Evolutionary conservation across 148 eudicot genomes (phyloP), one percentile per base, ranked within the genome.

Genomic region (Diospyros lotus): DNA sequence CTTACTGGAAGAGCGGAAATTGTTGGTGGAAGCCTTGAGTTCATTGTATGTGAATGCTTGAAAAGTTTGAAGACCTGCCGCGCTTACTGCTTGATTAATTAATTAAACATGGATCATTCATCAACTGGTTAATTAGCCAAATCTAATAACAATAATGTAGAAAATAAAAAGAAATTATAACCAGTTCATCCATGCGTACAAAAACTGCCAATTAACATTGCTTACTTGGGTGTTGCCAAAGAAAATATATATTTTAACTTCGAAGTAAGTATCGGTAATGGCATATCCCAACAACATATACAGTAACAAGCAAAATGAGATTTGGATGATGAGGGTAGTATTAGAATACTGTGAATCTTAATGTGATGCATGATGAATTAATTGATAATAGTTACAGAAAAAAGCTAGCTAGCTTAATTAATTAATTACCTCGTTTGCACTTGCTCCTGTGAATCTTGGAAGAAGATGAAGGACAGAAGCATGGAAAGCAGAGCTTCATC

Each of bases 1-100:
- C 51, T 71, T 71, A n/a, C 56, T 71, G 73, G 62, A 71, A 40
- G 73, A 71, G 3, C 63, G 39, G 51, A 71, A 71, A 63, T 58
- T 58, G 15, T 71, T 71, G 63, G 73, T 71, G 50, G 73, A 62
- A 14, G 56, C 39, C 56, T 71, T 71, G 13, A 71, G 73, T n/a
- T 71, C 73, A 71, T 71, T 15, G 73, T 55, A 71, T 41, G 73
- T 41, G 73, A 55, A 71, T 15, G 50, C 61, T 55, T 55, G 39
- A 71, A 71, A 38, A 43, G 6, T 69, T 53, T 18, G 45, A 9
- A 38, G 58, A 3, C 11, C 53, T 69, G 28, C 28, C 0, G 28
- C 28, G 0, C 28, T 54, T 39, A 8, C 38, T 18, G 14, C 58
- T 58, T 68, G 9, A 68, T 8, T 1, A 13, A 4, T 18, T 52